These are phyloP conservation scores for Dactylellina haptotyla DNA, from an alignment of 2,329 filamentous ascomycete species.

Conservation along the genomic window DNA sequence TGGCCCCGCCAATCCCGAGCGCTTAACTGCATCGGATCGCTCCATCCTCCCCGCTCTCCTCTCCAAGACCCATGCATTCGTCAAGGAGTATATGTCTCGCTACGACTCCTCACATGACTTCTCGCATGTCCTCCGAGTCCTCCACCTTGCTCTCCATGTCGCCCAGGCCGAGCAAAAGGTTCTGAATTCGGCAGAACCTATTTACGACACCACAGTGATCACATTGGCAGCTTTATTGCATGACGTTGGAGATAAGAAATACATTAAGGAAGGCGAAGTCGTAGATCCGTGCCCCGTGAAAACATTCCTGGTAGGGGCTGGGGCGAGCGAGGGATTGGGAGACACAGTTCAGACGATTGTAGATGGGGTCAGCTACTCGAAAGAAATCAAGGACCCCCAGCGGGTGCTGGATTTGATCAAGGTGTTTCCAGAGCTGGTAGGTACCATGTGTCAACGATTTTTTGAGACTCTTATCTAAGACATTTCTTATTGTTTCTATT, in stretches of 20 bases:
- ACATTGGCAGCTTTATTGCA: constrained; percentile 81
- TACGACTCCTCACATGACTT: constrained; percentile 92
- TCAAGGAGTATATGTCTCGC: constrained; percentile 76
- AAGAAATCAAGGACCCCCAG: constrained; percentile 74
- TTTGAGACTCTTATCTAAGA: neutral
- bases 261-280: constrained; percentile 62
- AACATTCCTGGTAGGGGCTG: constrained; percentile 68
- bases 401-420: constrained; percentile 71
- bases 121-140: constrained; percentile 81
- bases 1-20: constrained; percentile 1
- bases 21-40: constrained; percentile 54
- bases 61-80: constrained; percentile 70
- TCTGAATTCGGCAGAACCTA: constrained; percentile 27
- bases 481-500: neutral
- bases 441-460: neutral
- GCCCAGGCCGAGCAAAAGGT: constrained; percentile 61
- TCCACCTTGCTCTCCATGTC: constrained; percentile 76
- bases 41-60: constrained; percentile 65
- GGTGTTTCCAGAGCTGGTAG: constrained; percentile 72
- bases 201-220: constrained; percentile 69
- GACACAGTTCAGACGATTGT: constrained; percentile 76
- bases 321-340: constrained; percentile 70
- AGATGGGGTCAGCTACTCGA: constrained; percentile 79
- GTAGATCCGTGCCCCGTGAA: constrained; percentile 68
- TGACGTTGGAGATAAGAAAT: constrained; percentile 89